Percentiles rank a stretch among this genome's conserved stretches.
These are phyloP conservation scores for Gnomoniopsis smithogilvyi DNA, from an alignment of 2,329 filamentous ascomycete species.

Conservation along the genomic window DNA sequence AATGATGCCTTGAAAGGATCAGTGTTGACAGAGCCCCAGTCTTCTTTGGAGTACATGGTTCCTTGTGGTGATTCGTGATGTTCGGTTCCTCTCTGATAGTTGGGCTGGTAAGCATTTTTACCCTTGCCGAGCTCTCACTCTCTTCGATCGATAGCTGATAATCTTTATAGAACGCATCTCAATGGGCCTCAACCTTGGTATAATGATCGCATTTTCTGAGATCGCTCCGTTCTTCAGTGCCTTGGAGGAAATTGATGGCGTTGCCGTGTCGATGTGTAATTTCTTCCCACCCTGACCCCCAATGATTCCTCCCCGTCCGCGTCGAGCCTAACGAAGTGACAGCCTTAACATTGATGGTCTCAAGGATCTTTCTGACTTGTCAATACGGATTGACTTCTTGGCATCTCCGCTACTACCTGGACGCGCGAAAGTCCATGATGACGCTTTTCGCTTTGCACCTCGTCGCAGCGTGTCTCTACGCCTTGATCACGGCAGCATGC, in stretches of 20 bases:
- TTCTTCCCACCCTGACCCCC: neutral
- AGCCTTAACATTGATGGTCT: constrained; percentile 46
- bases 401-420: constrained; percentile 30
- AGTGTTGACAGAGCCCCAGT: neutral
- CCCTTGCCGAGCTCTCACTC: neutral
- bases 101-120: neutral
- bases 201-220: constrained; percentile 5
- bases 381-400: constrained; percentile 50
- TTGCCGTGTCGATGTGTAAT: neutral
- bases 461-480: constrained; percentile 33
- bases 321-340: neutral
- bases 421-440: neutral
- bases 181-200: neutral
- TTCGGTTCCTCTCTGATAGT: constrained; percentile 2
- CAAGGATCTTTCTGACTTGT: constrained; percentile 48
- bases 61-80: constrained; percentile 7
- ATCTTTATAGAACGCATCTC: neutral
- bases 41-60: constrained; percentile 9
- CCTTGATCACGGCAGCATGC: constrained; percentile 30
- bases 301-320: no score
- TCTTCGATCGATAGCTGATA: neutral
- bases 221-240: constrained; percentile 6
- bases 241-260: neutral
- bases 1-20: neutral
- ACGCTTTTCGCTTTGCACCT: constrained; percentile 29